Evolutionary conservation across 2,329 filamentous ascomycete species (phyloP).

Genomic region (Fusarium napiforme): DNA sequence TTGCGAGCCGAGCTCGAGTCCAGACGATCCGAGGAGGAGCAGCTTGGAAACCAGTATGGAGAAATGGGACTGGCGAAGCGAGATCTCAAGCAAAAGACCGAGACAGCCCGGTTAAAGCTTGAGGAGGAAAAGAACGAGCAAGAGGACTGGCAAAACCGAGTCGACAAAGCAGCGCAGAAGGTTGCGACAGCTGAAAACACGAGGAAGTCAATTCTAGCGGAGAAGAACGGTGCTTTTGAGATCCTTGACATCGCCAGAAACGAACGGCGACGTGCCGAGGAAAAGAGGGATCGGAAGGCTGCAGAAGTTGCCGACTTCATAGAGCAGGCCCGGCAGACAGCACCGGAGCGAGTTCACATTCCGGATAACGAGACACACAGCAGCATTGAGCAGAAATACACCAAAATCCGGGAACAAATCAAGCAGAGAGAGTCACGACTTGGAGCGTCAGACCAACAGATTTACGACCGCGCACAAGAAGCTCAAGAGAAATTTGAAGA

Average conservation of each 20-base stretch:
- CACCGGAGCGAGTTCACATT: constrained; percentile 67
- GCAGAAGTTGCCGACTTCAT: constrained; percentile 64
- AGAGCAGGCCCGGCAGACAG: constrained; percentile 64
- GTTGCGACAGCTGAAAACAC: constrained; percentile 59
- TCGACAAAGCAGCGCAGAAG: constrained; percentile 68
- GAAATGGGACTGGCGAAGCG: constrained; percentile 61
- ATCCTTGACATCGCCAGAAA: constrained; percentile 60
- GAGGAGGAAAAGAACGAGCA: constrained; percentile 50
- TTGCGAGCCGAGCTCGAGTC: constrained; percentile 68
- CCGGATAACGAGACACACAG: constrained; percentile 71
- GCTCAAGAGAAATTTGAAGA: constrained; percentile 56
- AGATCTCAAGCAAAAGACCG: constrained; percentile 57
- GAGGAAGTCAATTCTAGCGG: constrained; percentile 63
- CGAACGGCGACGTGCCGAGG: constrained; percentile 58
- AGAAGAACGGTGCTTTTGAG: constrained; percentile 71
- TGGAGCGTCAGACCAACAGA: constrained; percentile 73
- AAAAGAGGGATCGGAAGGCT: constrained; percentile 59
- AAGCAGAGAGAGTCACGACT: constrained; percentile 64
- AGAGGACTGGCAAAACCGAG: constrained; percentile 56
- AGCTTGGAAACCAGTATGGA: constrained; percentile 66
- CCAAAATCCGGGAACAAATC: constrained; percentile 68
- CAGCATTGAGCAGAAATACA: constrained; percentile 65
- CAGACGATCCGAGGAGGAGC: constrained; percentile 59
- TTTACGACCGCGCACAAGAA: constrained; percentile 61
- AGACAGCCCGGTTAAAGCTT: constrained; percentile 53